A percentile compares a stretch with the other conserved stretches of the same genome.
Evolutionary conservation across 2,329 filamentous ascomycete genomes (phyloP).

Genomic region (Hypoxylon rubiginosum): DNA sequence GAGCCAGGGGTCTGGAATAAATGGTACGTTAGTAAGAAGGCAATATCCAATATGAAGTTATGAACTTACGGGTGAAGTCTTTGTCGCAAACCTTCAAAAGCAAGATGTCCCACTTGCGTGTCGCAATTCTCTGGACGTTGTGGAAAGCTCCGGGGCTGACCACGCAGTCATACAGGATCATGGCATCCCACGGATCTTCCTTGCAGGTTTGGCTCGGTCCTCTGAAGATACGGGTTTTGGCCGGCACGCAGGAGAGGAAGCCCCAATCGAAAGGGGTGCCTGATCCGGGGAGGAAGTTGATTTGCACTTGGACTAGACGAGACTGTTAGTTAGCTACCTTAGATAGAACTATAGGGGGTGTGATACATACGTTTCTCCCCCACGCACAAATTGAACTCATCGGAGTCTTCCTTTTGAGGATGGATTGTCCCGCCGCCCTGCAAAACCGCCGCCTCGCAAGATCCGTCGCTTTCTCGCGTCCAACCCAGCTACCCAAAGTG

Average conservation of each 20-base stretch:
- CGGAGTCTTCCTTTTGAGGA: background rate
- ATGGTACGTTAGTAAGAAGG: slow-evolving; percentile 2
- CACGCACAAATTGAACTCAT: background rate
- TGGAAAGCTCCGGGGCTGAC: background rate
- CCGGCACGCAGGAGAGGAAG: slow-evolving; percentile 14
- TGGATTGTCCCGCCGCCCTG: slow-evolving; percentile 15
- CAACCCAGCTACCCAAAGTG: background rate
- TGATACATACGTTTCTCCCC: background rate
- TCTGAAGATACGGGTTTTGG: slow-evolving; percentile 17
- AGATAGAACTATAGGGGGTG: background rate
- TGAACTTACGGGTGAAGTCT: slow-evolving; percentile 22
- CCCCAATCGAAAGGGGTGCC: slow-evolving; percentile 11
- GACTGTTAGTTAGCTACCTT: slow-evolving; percentile 10
- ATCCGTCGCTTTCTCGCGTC: slow-evolving; percentile 20
- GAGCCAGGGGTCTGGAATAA: slow-evolving; percentile 26
- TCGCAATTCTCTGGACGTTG: slow-evolving; percentile 1
- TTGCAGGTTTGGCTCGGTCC: slow-evolving; percentile 3
- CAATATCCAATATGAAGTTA: background rate
- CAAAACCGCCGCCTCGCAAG: slow-evolving; percentile 27
- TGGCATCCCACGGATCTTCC: slow-evolving; percentile 26
- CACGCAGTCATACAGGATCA: slow-evolving; percentile 38
- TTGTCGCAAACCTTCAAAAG: slow-evolving; percentile 29
- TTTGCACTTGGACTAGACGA: slow-evolving; percentile 23
- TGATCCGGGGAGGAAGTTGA: background rate
- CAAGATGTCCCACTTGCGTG: slow-evolving; percentile 39